Percentiles rank a stretch among this genome's conserved stretches.
Conservation (phyloP, 1,139 yeast species). For the Saccharomyces hybrid region DNA sequence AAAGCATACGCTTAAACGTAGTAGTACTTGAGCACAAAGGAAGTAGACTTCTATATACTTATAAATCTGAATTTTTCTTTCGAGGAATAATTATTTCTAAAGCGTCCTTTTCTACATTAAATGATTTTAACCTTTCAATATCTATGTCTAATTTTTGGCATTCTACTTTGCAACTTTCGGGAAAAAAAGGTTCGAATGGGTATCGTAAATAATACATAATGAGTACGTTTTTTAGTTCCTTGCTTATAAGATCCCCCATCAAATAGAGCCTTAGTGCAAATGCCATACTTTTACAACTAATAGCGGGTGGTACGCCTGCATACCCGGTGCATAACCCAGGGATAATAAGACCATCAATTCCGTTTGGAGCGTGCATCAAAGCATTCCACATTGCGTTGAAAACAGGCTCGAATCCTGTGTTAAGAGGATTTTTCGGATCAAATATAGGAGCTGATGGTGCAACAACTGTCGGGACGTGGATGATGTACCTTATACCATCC, state of each 20-base stretch:
- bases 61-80: background rate
- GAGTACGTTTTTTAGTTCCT: slow-evolving; percentile 19
- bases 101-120: slow-evolving; percentile 14
- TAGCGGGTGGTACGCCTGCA: slow-evolving; percentile 36
- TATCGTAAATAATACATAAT: slow-evolving; percentile 25
- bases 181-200: slow-evolving; percentile 20
- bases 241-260: slow-evolving; percentile 14
- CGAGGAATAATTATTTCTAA: slow-evolving; percentile 15
- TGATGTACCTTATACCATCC: slow-evolving; percentile 30
- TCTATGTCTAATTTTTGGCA: slow-evolving; percentile 17
- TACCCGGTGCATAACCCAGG: slow-evolving; percentile 48
- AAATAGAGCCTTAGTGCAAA: slow-evolving; percentile 26
- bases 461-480: slow-evolving; percentile 46
- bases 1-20: background rate
- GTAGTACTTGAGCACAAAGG: background rate
- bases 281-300: slow-evolving; percentile 31
- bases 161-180: slow-evolving; percentile 15
- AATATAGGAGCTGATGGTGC: slow-evolving; percentile 32
- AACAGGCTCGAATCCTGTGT: slow-evolving; percentile 28
- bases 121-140: slow-evolving; percentile 10
- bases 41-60: background rate
- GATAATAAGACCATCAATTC: slow-evolving; percentile 33
- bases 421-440: slow-evolving; percentile 10
- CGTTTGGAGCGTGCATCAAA: slow-evolving; percentile 22
- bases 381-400: slow-evolving; percentile 44